These are phyloP conservation scores for Mucor ambiguus DNA, from an alignment of 371 early-diverging fungal genomes.

Conservation along the genomic window DNA sequence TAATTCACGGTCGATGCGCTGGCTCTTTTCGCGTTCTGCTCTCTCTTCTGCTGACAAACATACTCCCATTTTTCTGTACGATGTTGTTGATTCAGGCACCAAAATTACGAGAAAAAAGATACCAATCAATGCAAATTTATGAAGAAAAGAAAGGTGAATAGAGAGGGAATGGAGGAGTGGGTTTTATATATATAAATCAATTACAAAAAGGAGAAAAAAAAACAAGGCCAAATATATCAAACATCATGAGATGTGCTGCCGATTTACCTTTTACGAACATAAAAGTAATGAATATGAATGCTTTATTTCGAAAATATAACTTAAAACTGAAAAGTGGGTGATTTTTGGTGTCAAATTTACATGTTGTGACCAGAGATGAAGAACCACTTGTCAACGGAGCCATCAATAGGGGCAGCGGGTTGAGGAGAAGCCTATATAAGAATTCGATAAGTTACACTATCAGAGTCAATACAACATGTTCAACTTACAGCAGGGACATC, in stretches of 20 bases:
- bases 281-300: neutral
- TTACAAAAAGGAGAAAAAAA: neutral
- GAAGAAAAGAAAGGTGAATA: slow-evolving; percentile 10
- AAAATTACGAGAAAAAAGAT: neutral
- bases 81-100: slow-evolving; percentile 2
- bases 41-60: slow-evolving; percentile 66
- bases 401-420: slow-evolving; percentile 65
- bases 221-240: neutral
- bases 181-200: neutral
- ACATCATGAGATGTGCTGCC: neutral
- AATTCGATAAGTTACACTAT: neutral
- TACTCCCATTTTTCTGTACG: slow-evolving; percentile 51
- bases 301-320: slow-evolving; percentile 8
- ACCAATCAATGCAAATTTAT: neutral
- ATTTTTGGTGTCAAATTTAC: slow-evolving; percentile 42
- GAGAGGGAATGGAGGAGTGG: slow-evolving; percentile 10
- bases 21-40: slow-evolving; percentile 53
- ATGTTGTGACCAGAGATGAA: slow-evolving; percentile 85
- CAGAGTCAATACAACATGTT: neutral
- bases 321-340: slow-evolving; percentile 1
- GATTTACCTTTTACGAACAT: neutral
- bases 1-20: slow-evolving; percentile 63
- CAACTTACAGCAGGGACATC: slow-evolving; percentile 70
- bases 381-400: slow-evolving; percentile 97
- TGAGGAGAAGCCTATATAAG: slow-evolving; percentile 34